Percentiles rank a stretch among this genome's conserved stretches.
Conservation (phyloP, 2,329 filamentous ascomycete species). For the Tolypocladium amazonense region DNA sequence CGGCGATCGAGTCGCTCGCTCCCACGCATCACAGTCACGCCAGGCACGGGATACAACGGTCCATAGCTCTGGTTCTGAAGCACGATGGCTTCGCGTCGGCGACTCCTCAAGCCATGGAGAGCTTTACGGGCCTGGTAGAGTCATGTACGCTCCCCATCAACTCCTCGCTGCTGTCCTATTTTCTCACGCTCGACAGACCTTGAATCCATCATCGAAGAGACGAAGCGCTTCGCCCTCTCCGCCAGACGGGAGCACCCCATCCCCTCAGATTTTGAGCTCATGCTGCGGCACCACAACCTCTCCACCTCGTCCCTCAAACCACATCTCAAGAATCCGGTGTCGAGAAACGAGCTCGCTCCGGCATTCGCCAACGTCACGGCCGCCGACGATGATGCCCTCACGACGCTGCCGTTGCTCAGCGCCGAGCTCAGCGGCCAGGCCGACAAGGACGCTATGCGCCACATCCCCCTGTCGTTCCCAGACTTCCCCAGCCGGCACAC, state of each 20-base stretch:
- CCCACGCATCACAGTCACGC: slow-evolving; percentile 22
- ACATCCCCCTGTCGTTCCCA: slow-evolving; percentile 49
- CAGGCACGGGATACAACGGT: slow-evolving; percentile 35
- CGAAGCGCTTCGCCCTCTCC: slow-evolving; percentile 34
- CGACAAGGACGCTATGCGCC: slow-evolving; percentile 44
- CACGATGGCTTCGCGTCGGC: slow-evolving; percentile 49
- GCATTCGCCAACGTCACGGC: slow-evolving; percentile 26
- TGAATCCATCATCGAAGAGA: slow-evolving; percentile 34
- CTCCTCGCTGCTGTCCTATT: background rate
- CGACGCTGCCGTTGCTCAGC: slow-evolving; percentile 34
- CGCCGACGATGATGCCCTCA: slow-evolving; percentile 27
- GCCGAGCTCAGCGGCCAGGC: slow-evolving; percentile 46
- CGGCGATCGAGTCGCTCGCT: slow-evolving; percentile 7
- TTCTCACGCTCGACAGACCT: slow-evolving; percentile 30
- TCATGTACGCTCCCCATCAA: slow-evolving; percentile 31
- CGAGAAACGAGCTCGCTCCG: slow-evolving; percentile 25
- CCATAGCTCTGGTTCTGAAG: slow-evolving; percentile 43
- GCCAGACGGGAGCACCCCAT: slow-evolving; percentile 42
- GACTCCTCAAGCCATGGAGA: slow-evolving; percentile 46
- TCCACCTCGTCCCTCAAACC: slow-evolving; percentile 40
- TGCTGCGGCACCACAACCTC: slow-evolving; percentile 40
- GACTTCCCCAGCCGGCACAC: slow-evolving; percentile 55
- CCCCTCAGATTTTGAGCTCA: slow-evolving; percentile 47
- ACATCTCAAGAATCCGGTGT: slow-evolving; percentile 44
- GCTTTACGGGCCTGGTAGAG: slow-evolving; percentile 44